A percentile compares a stretch with the other conserved stretches of the same genome.
Evolutionary conservation across 2,329 filamentous ascomycete species (phyloP).

Genomic region (Microcyclospora pomicola): DNA sequence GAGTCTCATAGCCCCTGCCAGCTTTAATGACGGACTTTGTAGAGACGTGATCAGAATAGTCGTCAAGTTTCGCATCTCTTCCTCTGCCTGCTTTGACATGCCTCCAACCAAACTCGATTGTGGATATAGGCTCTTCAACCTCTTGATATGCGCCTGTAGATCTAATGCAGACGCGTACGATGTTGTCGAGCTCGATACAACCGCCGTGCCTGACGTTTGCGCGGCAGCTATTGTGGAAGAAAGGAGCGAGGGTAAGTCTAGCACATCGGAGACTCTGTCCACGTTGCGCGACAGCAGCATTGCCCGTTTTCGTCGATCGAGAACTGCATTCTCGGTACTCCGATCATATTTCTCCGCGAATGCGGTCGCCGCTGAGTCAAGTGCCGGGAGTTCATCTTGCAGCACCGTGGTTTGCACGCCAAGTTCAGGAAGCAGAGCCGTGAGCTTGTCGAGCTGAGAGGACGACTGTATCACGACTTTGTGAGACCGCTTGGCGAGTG

Average conservation of each 20-base stretch:
- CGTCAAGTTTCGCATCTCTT: constrained; percentile 78
- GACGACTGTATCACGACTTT: constrained; percentile 71
- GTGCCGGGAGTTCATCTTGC: constrained; percentile 56
- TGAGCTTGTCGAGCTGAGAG: constrained; percentile 59
- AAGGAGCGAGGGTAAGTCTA: constrained; percentile 77
- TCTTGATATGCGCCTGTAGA: constrained; percentile 82
- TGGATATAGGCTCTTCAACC: constrained; percentile 71
- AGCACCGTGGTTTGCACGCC: constrained; percentile 53
- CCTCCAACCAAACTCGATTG: constrained; percentile 60
- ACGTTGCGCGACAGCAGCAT: constrained; percentile 75
- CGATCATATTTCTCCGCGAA: constrained; percentile 80
- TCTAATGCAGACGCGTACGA: constrained; percentile 86
- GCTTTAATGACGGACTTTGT: constrained; percentile 64
- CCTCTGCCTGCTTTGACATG: constrained; percentile 64
- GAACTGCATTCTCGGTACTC: constrained; percentile 44
- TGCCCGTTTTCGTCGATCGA: constrained; percentile 63
- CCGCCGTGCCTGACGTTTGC: constrained; percentile 33
- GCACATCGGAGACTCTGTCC: constrained; percentile 76
- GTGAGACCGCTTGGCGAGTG: constrained; percentile 78
- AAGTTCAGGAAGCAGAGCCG: constrained; percentile 56
- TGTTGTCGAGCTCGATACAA: constrained; percentile 27
- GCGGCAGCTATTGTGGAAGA: constrained; percentile 58
- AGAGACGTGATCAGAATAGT: constrained; percentile 68
- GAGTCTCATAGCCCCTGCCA: constrained; percentile 80
- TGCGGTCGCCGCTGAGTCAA: constrained; percentile 62